These are phyloP conservation scores for Antrodiella citrinella DNA, from an alignment of 768 basidiomycete genomes.

Conservation along the genomic window DNA sequence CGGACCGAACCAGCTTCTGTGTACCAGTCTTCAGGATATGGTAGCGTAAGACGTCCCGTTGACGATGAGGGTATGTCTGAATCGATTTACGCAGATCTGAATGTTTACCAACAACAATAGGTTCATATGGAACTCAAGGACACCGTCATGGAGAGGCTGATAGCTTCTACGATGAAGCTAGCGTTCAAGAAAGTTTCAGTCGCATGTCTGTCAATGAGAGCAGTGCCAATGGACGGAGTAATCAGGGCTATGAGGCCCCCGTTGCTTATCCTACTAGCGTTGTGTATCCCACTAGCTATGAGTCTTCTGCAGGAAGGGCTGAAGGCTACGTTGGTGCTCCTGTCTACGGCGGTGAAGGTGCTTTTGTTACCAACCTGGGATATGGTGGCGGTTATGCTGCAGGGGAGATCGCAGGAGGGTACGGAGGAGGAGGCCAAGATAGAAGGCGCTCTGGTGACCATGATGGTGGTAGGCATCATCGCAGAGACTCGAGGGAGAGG, in stretches of 20 bases:
- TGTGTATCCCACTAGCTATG: not conserved
- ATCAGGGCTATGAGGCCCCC: not conserved
- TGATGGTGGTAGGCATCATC: constrained; percentile 5
- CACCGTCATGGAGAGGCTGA: not conserved
- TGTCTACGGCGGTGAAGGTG: constrained; percentile 25
- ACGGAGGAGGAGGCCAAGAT: constrained; percentile 2
- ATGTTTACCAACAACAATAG: too few relatives aligned
- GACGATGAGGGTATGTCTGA: too few relatives aligned
- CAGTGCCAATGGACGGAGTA: not conserved
- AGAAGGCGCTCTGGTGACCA: constrained; percentile 7
- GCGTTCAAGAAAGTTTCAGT: not conserved
- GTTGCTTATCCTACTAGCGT: not conserved
- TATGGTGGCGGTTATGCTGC: constrained; percentile 3
- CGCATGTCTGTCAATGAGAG: not conserved
- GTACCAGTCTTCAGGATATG: not conserved
- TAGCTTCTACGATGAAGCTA: not conserved
- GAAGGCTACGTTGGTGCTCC: not conserved
- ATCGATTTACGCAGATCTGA: too few relatives aligned
- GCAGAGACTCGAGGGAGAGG: not conserved
- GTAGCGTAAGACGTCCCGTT: too few relatives aligned
- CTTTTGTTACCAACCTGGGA: not conserved
- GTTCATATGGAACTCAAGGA: not conserved
- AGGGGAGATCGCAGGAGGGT: not conserved
- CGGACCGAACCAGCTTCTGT: not conserved
- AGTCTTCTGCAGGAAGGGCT: not conserved